A percentile compares a stretch with the other conserved stretches of the same genome.
Evolutionary conservation across 225 moss, liverwort and hornwort genomes (phyloP).

Genomic region (Thuidium tamariscinum): DNA sequence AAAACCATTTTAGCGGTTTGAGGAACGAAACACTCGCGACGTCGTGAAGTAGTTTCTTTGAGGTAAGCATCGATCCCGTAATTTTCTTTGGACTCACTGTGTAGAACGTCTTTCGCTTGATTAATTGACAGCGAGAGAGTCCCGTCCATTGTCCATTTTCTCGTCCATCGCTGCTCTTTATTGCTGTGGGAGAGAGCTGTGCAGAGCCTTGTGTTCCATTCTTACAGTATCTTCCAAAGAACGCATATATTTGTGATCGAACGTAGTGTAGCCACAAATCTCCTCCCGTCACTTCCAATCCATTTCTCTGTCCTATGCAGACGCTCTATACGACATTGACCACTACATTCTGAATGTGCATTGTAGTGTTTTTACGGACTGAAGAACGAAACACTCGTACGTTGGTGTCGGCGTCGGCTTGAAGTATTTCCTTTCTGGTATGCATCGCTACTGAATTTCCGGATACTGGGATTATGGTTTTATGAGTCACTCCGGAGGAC

Average conservation of each 20-base stretch:
- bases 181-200: neutral
- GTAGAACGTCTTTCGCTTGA: neutral
- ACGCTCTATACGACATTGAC: neutral
- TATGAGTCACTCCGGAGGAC: neutral
- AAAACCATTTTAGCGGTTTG: rapidly evolving
- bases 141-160: neutral
- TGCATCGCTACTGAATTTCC: neutral
- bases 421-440: neutral
- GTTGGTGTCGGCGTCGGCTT: neutral
- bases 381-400: neutral
- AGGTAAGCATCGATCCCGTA: neutral
- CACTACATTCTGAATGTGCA: neutral
- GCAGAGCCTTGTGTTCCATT: neutral
- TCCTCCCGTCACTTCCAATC: neutral
- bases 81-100: neutral
- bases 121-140: neutral
- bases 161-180: neutral
- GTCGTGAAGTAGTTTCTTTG: neutral
- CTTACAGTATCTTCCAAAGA: neutral
- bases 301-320: neutral
- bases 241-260: neutral
- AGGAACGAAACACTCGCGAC: neutral
- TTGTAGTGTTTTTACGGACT: neutral
- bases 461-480: neutral
- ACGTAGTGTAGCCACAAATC: no score